Percentiles rank a stretch among this genome's conserved stretches.
Conservation (phyloP, 2,329 filamentous ascomycete genomes). For the Capronia coronata region DNA sequence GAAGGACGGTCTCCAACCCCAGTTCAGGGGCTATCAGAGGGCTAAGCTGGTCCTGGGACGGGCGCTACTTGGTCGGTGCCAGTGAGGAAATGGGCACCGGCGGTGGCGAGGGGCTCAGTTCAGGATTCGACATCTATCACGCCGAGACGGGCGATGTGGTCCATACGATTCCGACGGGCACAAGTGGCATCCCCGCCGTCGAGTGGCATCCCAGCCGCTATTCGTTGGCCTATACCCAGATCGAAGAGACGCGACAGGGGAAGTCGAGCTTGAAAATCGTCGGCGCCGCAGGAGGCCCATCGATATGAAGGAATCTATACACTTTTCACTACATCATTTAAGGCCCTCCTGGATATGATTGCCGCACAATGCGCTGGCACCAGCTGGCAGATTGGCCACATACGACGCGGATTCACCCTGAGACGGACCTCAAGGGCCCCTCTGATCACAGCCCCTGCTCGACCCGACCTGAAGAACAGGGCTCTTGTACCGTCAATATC, state of each 20-base stretch:
- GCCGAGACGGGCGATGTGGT: slow-evolving; percentile 46
- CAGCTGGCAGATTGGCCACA: no score
- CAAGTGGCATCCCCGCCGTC: slow-evolving; percentile 41
- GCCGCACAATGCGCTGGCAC: no score
- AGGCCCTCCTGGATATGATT: no score
- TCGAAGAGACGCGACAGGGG: slow-evolving; percentile 35
- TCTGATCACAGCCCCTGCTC: no score
- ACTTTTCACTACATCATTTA: no score
- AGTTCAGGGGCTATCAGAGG: slow-evolving; percentile 43
- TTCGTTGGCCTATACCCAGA: slow-evolving; percentile 45
- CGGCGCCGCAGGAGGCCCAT: slow-evolving; percentile 38
- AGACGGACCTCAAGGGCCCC: no score
- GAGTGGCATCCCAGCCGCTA: slow-evolving; percentile 47
- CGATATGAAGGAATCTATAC: slow-evolving; percentile 20
- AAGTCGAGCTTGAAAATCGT: slow-evolving; percentile 44
- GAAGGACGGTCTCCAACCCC: slow-evolving; percentile 41
- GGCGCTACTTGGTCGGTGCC: slow-evolving; percentile 43
- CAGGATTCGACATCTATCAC: slow-evolving; percentile 45
- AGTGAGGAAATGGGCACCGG: slow-evolving; percentile 43
- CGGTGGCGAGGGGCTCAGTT: slow-evolving; percentile 30
- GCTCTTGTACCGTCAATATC: no score
- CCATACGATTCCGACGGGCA: slow-evolving; percentile 40
- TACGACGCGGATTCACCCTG: no score
- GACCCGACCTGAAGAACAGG: no score
- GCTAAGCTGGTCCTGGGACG: slow-evolving; percentile 47